A percentile compares a stretch with the other conserved stretches of the same genome.
These are phyloP conservation scores for Holtermanniella nyarrowii DNA, from an alignment of 768 basidiomycete genomes.

Conservation along the genomic window DNA sequence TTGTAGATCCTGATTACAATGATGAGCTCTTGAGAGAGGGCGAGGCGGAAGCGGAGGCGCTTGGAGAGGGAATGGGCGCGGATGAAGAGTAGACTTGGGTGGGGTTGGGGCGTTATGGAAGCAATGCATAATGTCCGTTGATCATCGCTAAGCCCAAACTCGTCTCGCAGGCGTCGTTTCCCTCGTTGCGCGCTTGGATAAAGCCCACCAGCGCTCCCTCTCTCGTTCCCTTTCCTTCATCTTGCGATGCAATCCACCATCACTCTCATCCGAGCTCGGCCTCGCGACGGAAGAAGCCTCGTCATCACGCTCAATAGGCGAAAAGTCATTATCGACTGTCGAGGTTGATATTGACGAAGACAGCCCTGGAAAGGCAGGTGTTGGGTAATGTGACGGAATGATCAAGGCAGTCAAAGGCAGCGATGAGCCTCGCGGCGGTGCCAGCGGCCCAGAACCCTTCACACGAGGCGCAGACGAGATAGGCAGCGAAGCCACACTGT, in stretches of 20 bases:
- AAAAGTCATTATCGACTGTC: not conserved
- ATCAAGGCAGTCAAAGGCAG: not conserved
- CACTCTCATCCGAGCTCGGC: not conserved
- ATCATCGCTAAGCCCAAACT: not conserved
- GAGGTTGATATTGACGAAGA: not conserved
- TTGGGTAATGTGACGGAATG: not conserved
- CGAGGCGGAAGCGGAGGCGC: not conserved
- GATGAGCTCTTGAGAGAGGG: slow-evolving; percentile 12
- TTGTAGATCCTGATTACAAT: slow-evolving; percentile 22
- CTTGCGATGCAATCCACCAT: not conserved
- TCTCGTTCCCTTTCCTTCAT: not conserved
- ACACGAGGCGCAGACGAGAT: not conserved
- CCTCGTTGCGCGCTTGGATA: not conserved
- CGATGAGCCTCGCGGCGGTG: no score
- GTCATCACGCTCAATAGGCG: not conserved
- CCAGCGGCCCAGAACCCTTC: no score
- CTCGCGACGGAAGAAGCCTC: not conserved
- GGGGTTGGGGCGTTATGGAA: no score
- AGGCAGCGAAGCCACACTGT: not conserved
- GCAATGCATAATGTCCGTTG: not conserved
- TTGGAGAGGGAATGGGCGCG: not conserved
- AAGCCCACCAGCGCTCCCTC: not conserved
- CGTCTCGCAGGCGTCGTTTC: not conserved
- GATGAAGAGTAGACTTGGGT: no score
- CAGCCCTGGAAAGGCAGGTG: not conserved